Evolutionary conservation across 345 rosid species (phyloP).

Genomic region (Citrus unshiu): DNA sequence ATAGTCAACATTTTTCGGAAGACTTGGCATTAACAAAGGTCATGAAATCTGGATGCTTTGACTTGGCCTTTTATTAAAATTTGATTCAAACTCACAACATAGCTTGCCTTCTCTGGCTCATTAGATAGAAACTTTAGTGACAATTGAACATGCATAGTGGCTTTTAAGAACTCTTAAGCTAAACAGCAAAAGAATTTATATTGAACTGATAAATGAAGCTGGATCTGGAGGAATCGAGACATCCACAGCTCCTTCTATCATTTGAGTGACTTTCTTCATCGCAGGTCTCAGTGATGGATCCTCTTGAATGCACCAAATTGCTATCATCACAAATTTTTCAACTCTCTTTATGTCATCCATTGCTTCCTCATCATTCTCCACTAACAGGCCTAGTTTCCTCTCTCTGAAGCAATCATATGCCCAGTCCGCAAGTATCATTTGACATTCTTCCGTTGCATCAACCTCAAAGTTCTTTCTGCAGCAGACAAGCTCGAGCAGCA

Average conservation of each 20-base stretch:
- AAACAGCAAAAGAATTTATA: not conserved
- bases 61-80: not conserved
- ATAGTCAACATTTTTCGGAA: no score
- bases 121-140: not conserved
- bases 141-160: not conserved
- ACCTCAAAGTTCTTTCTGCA: not conserved
- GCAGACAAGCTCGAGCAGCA: slow-evolving; percentile 1
- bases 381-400: not conserved
- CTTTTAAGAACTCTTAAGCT: not conserved
- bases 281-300: slow-evolving; percentile 8
- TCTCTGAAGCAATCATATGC: slow-evolving; percentile 18
- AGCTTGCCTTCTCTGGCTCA: no score
- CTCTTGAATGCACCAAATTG: slow-evolving; percentile 14
- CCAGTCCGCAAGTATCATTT: slow-evolving; percentile 3
- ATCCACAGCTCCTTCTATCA: slow-evolving; percentile 26
- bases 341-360: slow-evolving; percentile 6
- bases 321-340: slow-evolving; percentile 4
- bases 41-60: not conserved
- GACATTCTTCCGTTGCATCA: slow-evolving; percentile 3
- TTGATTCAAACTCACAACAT: not conserved
- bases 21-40: no score
- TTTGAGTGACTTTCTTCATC: slow-evolving; percentile 7
- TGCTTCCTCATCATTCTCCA: slow-evolving; percentile 19
- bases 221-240: slow-evolving; percentile 22
- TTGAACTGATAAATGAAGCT: slow-evolving; percentile 11